Conservation (phyloP, 2,329 filamentous ascomycete species). For the Stemphylium vesicarium region DNA sequence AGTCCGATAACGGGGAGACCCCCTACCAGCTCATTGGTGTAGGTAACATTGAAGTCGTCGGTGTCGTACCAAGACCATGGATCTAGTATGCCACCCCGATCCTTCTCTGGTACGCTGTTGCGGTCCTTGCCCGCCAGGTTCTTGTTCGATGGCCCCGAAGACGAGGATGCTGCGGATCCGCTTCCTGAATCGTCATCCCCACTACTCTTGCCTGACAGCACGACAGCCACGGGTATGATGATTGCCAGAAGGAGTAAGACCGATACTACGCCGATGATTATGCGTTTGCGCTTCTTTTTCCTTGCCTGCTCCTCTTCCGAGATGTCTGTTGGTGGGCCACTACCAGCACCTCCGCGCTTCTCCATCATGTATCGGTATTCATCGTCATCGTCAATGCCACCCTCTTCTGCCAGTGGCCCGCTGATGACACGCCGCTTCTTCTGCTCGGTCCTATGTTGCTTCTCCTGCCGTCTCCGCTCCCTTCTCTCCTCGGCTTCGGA, state of each 20-base stretch:
- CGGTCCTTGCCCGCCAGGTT: conserved; percentile 55
- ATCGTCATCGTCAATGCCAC: conserved; percentile 51
- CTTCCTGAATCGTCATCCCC: conserved; percentile 31
- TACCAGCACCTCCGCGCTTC: conserved; percentile 52
- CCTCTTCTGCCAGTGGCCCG: conserved; percentile 55
- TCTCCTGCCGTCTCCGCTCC: conserved; percentile 51
- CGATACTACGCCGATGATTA: conserved; percentile 51
- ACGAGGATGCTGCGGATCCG: conserved; percentile 24
- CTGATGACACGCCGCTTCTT: conserved; percentile 54
- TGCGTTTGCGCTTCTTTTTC: conserved; percentile 59
- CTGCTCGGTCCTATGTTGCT: conserved; percentile 37
- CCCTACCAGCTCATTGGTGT: conserved; percentile 83
- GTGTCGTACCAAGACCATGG: conserved; percentile 93
- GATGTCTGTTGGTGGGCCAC: conserved; percentile 39
- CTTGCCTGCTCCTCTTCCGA: conserved; percentile 49
- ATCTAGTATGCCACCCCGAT: conserved; percentile 79
- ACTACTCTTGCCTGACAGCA: conserved; percentile 54
- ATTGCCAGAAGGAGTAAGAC: conserved; percentile 54
- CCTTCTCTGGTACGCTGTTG: conserved; percentile 59
- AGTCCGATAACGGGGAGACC: conserved; percentile 91
- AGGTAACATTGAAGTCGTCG: conserved; percentile 90
- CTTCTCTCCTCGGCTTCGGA: conserved; percentile 48
- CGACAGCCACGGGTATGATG: conserved; percentile 55
- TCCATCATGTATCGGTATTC: conserved; percentile 51
- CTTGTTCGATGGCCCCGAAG: conserved; percentile 49